Conservation (phyloP, 2,329 filamentous ascomycete genomes). For the Beauveria varroae region DNA sequence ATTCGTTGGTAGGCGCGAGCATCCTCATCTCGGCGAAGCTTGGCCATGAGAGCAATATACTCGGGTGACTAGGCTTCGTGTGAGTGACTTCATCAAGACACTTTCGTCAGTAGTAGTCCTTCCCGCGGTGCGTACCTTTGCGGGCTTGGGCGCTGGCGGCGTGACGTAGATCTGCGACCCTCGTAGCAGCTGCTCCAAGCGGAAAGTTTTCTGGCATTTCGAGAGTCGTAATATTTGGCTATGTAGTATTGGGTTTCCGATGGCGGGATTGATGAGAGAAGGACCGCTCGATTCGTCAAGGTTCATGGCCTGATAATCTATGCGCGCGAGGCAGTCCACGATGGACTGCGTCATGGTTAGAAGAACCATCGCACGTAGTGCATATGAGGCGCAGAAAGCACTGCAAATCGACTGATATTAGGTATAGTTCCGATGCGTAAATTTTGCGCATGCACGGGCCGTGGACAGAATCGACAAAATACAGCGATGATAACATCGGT, state of each 20-base stretch:
- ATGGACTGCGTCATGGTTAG: constrained; percentile 68
- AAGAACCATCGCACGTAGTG: constrained; percentile 53
- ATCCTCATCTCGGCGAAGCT: constrained; percentile 77
- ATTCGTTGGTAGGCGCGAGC: constrained; percentile 75
- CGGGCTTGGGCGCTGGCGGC: constrained; percentile 72
- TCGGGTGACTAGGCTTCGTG: constrained; percentile 53
- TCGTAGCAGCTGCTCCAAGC: constrained; percentile 62
- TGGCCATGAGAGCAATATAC: constrained; percentile 82
- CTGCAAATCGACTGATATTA: background rate
- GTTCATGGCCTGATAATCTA: constrained; percentile 14
- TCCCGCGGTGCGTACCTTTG: constrained; percentile 1
- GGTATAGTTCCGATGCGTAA: background rate
- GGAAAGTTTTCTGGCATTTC: constrained; percentile 39
- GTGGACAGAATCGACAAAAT: background rate
- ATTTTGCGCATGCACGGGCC: background rate
- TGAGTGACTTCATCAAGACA: constrained; percentile 33
- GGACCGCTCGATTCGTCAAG: constrained; percentile 33
- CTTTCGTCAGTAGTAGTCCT: constrained; percentile 41
- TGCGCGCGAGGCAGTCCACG: constrained; percentile 48
- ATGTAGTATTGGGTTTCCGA: constrained; percentile 66
- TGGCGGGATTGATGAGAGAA: constrained; percentile 37
- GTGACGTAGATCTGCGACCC: constrained; percentile 67
- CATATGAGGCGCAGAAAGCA: background rate
- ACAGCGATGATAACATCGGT: background rate
- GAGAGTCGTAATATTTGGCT: constrained; percentile 59